These are phyloP conservation scores for Crucibulum laeve DNA, from an alignment of 768 basidiomycete species.

Conservation along the genomic window DNA sequence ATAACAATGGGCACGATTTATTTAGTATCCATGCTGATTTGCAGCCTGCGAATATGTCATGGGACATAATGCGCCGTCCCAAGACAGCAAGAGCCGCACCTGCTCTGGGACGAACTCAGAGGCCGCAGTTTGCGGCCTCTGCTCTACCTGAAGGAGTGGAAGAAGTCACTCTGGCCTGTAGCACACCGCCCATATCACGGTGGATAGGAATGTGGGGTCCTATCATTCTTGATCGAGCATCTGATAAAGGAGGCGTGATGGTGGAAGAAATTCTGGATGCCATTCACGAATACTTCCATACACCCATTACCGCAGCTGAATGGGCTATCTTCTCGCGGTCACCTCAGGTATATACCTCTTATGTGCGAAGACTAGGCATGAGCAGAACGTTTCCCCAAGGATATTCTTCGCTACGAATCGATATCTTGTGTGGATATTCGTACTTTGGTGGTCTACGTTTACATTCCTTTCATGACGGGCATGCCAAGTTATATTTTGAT, in stretches of 20 bases:
- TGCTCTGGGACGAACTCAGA: too few species aligned
- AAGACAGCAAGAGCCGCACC: too few species aligned
- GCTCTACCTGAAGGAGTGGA: too few species aligned
- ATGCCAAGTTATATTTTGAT: constrained; percentile 5
- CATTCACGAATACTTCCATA: constrained; percentile 30
- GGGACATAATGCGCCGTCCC: too few species aligned
- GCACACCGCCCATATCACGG: not conserved
- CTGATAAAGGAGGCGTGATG: constrained; percentile 14
- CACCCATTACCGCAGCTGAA: constrained; percentile 14
- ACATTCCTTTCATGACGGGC: constrained; percentile 12
- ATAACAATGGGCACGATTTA: too few species aligned
- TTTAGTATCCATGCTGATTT: too few species aligned
- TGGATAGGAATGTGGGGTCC: not conserved
- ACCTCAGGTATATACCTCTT: too few species aligned
- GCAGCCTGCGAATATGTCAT: too few species aligned
- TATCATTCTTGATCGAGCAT: not conserved
- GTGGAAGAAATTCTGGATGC: constrained; percentile 26
- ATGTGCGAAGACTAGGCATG: too few species aligned
- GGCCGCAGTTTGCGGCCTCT: too few species aligned
- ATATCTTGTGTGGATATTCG: not conserved
- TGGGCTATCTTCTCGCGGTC: too few species aligned
- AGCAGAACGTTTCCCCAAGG: not conserved
- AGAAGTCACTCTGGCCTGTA: not conserved
- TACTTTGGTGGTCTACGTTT: not conserved
- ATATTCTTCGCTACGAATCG: not conserved